These are phyloP conservation scores for Phytophthora palmivora DNA, from an alignment of 352 stramenopile genomes.

Conservation along the genomic window DNA sequence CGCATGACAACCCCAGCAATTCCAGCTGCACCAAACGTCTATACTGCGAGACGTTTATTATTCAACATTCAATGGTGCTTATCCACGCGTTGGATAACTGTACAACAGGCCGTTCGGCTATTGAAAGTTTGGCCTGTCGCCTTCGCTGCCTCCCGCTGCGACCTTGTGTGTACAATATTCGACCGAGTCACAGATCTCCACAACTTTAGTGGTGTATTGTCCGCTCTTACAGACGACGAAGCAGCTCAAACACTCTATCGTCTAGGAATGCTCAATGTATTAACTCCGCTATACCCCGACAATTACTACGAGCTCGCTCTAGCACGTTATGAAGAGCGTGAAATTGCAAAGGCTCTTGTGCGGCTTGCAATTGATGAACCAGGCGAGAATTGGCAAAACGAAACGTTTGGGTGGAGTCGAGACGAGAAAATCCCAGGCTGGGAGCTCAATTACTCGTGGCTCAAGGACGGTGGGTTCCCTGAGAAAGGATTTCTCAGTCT, in stretches of 20 bases:
- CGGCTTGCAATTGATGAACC: constrained; percentile 82
- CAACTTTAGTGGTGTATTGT: constrained; percentile 73
- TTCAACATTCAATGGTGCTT: constrained; percentile 82
- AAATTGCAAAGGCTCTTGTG: constrained; percentile 77
- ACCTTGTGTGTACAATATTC: constrained; percentile 76
- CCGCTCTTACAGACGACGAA: constrained; percentile 63
- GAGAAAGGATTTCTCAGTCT: constrained; percentile 80
- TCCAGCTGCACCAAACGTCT: constrained; percentile 28
- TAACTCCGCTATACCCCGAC: constrained; percentile 71
- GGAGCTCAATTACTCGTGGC: constrained; percentile 84
- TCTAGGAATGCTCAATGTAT: constrained; percentile 78
- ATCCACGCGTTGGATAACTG: constrained; percentile 72
- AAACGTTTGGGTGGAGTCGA: constrained; percentile 81
- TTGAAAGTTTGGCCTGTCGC: constrained; percentile 56
- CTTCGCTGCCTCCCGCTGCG: constrained; percentile 56
- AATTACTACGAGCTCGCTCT: constrained; percentile 85
- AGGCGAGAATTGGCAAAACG: constrained; percentile 81
- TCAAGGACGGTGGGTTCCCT: constrained; percentile 79
- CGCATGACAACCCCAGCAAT: constrained; percentile 25
- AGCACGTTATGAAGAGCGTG: constrained; percentile 70
- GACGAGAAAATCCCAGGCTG: constrained; percentile 82
- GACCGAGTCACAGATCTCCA: constrained; percentile 71
- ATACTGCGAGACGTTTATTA: constrained; percentile 61
- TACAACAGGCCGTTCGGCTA: constrained; percentile 61
- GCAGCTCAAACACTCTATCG: constrained; percentile 67